Evolutionary conservation across 2,329 filamentous ascomycete species (phyloP).

Genomic region (Fusarium nurragi): DNA sequence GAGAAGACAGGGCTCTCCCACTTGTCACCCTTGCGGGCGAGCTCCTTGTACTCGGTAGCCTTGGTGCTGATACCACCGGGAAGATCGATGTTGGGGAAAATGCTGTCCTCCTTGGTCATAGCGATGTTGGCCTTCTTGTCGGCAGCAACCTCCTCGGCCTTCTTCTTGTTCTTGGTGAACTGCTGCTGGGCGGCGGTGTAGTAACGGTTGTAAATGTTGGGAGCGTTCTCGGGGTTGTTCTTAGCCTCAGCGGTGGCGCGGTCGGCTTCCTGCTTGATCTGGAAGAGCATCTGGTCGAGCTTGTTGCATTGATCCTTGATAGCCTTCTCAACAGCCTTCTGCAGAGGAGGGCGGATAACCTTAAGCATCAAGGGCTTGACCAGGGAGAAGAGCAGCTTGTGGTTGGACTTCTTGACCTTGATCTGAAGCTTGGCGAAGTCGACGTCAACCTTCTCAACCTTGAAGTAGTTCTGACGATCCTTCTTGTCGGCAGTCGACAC

Average conservation of each 20-base stretch:
- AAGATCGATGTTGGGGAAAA: slow-evolving; percentile 85
- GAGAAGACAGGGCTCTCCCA: slow-evolving; percentile 97
- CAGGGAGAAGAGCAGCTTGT: slow-evolving; percentile 87
- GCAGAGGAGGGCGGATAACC: slow-evolving; percentile 82
- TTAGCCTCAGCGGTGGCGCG: slow-evolving; percentile 68
- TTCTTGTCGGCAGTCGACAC: slow-evolving; percentile 81
- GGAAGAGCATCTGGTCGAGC: slow-evolving; percentile 76
- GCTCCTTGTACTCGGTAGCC: slow-evolving; percentile 91
- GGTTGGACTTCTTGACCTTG: slow-evolving; percentile 92
- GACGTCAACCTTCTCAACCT: slow-evolving; percentile 88
- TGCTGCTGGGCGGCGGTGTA: slow-evolving; percentile 77
- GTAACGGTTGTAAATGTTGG: slow-evolving; percentile 90
- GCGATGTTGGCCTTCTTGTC: slow-evolving; percentile 73
- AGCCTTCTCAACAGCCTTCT: slow-evolving; percentile 88
- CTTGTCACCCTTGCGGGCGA: slow-evolving; percentile 86
- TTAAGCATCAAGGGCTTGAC: slow-evolving; percentile 90
- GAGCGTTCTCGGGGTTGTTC: slow-evolving; percentile 73
- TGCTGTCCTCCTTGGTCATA: slow-evolving; percentile 80
- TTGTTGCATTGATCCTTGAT: slow-evolving; percentile 85
- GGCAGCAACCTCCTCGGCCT: slow-evolving; percentile 69
- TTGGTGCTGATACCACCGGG: slow-evolving; percentile 88
- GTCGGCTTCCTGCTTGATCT: slow-evolving; percentile 85
- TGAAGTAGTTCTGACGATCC: slow-evolving; percentile 88
- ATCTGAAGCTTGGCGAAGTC: slow-evolving; percentile 84
- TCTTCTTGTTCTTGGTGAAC: slow-evolving; percentile 78